phyloP scores from a whole-genome alignment of 1,284 basidiomycete genomes.

The Flammula alnicola region DNA sequence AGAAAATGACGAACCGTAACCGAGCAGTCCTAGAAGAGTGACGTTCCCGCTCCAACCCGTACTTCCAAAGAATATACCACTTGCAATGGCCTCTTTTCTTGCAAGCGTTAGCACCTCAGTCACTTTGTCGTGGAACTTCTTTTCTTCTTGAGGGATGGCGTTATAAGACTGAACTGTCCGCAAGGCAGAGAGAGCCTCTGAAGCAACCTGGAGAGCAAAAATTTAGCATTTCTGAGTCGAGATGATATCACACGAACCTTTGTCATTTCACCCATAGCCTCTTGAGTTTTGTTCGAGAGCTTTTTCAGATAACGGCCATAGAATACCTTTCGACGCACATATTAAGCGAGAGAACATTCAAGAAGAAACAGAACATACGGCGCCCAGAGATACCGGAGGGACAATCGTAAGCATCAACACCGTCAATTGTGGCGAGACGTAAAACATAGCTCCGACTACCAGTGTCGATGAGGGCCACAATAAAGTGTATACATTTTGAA shows the following conservation, averaged over 20 bases:
- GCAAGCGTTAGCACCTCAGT: constrained; percentile 76
- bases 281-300: constrained; percentile 91
- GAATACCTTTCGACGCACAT: constrained; percentile 63
- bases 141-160: constrained; percentile 72
- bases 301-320: constrained; percentile 95
- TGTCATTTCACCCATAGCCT: constrained; percentile 94
- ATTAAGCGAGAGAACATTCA: background rate
- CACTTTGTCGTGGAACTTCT: constrained; percentile 73
- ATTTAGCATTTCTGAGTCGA: too few relatives aligned
- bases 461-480: constrained; percentile 15
- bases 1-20: constrained; percentile 68
- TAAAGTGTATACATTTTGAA: background rate
- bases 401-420: constrained; percentile 93
- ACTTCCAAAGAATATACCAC: constrained; percentile 91
- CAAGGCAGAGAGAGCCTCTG: constrained; percentile 92
- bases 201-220: too few relatives aligned
- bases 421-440: constrained; percentile 90
- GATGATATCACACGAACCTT: too few relatives aligned
- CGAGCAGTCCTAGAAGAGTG: constrained; percentile 86
- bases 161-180: constrained; percentile 95
- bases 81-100: constrained; percentile 88
- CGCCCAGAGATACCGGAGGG: constrained; percentile 93
- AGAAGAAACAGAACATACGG: constrained; percentile 64
- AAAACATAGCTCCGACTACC: constrained; percentile 94
- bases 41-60: constrained; percentile 97